These are phyloP conservation scores for Domatiomyces globalis DNA, from an alignment of 2,329 filamentous ascomycete genomes.

Conservation along the genomic window DNA sequence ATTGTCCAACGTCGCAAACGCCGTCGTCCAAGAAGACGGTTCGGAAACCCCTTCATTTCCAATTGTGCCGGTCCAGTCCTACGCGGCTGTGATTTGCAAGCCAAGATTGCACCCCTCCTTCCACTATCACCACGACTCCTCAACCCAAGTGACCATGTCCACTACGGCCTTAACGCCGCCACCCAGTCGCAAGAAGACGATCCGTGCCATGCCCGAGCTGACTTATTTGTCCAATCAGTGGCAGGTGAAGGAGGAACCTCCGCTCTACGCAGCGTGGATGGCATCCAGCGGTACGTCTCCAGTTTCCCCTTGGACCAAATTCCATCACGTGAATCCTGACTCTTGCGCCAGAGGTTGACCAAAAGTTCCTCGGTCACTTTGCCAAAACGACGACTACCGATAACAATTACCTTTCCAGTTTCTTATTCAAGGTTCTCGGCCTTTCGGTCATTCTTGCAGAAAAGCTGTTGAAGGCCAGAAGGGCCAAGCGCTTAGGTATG, in stretches of 20 bases:
- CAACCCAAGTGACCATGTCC: not conserved
- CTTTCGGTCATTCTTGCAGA: constrained; percentile 77
- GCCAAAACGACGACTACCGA: constrained; percentile 65
- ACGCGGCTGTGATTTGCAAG: not conserved
- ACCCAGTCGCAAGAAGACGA: constrained; percentile 6
- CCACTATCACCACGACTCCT: not conserved
- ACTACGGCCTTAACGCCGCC: not conserved
- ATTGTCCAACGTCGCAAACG: not conserved
- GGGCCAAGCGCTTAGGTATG: constrained; percentile 46
- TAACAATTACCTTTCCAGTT: constrained; percentile 61
- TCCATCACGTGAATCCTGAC: not conserved
- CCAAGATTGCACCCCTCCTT: not conserved
- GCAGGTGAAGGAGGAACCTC: constrained; percentile 21
- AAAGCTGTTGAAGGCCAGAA: constrained; percentile 69
- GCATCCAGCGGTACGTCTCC: constrained; percentile 42
- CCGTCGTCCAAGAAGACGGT: not conserved
- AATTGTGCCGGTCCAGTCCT: not conserved
- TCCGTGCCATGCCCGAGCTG: constrained; percentile 17
- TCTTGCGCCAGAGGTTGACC: constrained; percentile 57
- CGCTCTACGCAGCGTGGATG: constrained; percentile 45
- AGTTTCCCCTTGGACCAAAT: not conserved
- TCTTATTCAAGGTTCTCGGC: constrained; percentile 81
- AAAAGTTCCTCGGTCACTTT: constrained; percentile 86
- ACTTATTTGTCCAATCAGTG: constrained; percentile 21
- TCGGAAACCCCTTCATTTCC: not conserved